Percentiles rank a stretch among this genome's conserved stretches.
These are phyloP conservation scores for Daldinia childiae DNA, from an alignment of 495 filamentous ascomycete genomes.

Conservation along the genomic window DNA sequence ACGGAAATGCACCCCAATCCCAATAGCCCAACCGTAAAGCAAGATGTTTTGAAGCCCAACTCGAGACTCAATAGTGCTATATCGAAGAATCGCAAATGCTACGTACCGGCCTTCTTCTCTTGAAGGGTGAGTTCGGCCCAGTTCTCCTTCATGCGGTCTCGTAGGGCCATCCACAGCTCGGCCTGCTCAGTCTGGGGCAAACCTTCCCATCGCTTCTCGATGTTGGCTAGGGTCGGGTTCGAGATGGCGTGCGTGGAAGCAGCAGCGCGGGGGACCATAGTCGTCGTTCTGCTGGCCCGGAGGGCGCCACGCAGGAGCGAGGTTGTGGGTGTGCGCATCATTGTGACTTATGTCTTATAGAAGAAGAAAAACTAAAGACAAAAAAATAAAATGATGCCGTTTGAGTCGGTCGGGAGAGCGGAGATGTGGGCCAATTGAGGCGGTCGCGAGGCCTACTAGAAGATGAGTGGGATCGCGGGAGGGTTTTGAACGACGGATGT, in stretches of 20 bases:
- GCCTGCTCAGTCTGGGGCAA: constrained; percentile 99
- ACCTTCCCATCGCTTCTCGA: constrained; percentile 98
- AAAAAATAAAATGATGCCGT: constrained; percentile 28
- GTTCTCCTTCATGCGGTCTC: constrained; percentile 97
- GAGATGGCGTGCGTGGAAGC: constrained; percentile 88
- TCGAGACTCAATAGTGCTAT: not conserved
- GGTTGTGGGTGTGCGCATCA: constrained; percentile 54
- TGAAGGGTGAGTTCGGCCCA: constrained; percentile 93
- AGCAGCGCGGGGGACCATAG: constrained; percentile 66
- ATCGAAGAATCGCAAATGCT: constrained; percentile 3
- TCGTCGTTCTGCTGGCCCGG: constrained; percentile 52
- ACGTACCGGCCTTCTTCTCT: constrained; percentile 99
- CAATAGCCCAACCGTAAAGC: not conserved
- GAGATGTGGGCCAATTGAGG: constrained; percentile 57
- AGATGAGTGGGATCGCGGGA: constrained; percentile 45
- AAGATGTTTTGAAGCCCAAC: not conserved
- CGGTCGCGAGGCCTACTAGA: constrained; percentile 37
- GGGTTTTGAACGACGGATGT: constrained; percentile 43
- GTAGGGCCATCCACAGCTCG: constrained; percentile 96
- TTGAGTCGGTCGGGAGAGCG: constrained; percentile 45
- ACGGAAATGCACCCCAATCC: constrained; percentile 2
- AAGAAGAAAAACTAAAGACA: not conserved
- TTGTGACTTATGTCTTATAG: constrained; percentile 34
- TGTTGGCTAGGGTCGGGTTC: constrained; percentile 95
- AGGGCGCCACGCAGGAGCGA: constrained; percentile 54